Conservation (phyloP, 345 rosid species). For the Pistacia atlantica region DNA sequence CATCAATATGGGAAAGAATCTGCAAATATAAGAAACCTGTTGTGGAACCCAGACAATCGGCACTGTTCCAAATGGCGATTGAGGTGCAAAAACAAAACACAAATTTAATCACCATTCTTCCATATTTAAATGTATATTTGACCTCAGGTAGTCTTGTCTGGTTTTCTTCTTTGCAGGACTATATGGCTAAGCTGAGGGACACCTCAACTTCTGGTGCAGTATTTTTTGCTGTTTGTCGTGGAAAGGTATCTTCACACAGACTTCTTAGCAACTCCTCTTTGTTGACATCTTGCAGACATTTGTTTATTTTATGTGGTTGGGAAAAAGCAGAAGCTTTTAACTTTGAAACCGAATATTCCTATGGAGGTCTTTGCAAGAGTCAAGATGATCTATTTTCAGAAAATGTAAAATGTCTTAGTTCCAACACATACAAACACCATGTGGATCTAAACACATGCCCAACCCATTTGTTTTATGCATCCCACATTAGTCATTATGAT, state of each 20-base stretch:
- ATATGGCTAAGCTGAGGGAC: slow-evolving; percentile 79
- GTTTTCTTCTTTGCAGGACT: slow-evolving; percentile 54
- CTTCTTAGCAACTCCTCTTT: slow-evolving; percentile 9
- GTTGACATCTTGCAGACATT: neutral
- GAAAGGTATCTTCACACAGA: slow-evolving; percentile 66
- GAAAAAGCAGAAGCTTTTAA: neutral
- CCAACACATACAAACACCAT: neutral
- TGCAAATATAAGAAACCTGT: slow-evolving; percentile 91
- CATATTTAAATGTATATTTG: slow-evolving; percentile 12
- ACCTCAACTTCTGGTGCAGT: slow-evolving; percentile 74
- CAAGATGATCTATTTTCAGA: neutral
- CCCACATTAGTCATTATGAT: neutral
- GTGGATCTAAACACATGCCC: neutral
- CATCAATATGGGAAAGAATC: slow-evolving; percentile 94
- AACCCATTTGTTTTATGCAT: neutral
- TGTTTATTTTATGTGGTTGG: neutral
- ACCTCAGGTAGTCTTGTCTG: slow-evolving; percentile 16
- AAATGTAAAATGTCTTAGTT: neutral
- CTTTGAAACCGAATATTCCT: neutral
- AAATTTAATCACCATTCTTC: slow-evolving; percentile 18
- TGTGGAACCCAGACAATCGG: slow-evolving; percentile 90
- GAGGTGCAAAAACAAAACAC: slow-evolving; percentile 46
- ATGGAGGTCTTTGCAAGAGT: neutral
- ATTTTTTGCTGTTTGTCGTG: slow-evolving; percentile 98
- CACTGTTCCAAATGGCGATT: slow-evolving; percentile 73